These are phyloP conservation scores for Casuarina glauca DNA, from an alignment of 306 rosid genomes.

Conservation along the genomic window DNA sequence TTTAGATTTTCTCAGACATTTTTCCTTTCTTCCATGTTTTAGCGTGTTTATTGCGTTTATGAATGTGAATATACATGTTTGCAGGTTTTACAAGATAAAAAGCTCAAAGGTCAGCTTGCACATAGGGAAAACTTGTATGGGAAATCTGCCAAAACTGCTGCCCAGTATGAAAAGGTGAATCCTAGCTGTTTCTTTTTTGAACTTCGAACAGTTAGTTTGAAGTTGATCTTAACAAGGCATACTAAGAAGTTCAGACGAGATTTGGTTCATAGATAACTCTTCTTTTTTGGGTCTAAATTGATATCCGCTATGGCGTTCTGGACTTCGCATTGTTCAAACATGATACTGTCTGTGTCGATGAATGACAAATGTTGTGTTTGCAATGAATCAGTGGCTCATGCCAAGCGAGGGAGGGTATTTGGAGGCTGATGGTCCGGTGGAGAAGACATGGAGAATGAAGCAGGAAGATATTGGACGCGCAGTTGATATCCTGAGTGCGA, in stretches of 20 bases:
- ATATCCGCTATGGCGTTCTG: not conserved
- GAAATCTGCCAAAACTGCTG: constrained; percentile 75
- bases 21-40: not conserved
- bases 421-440: constrained; percentile 75
- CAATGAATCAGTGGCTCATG: constrained; percentile 64
- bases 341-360: not conserved
- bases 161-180: constrained; percentile 74
- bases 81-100: constrained; percentile 72
- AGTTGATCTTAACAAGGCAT: not conserved
- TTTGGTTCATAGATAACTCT: not conserved
- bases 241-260: not conserved
- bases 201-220: not conserved
- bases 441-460: constrained; percentile 74
- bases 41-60: not conserved
- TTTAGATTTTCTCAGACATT: constrained; percentile 2
- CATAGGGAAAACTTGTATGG: constrained; percentile 57
- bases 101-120: constrained; percentile 71
- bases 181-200: not conserved
- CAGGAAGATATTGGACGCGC: constrained; percentile 66
- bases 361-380: constrained; percentile 6
- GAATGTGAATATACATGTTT: constrained; percentile 1
- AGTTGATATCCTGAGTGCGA: constrained; percentile 65
- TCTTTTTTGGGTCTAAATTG: not conserved
- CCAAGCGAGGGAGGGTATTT: constrained; percentile 82
- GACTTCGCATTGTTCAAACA: not conserved